phyloP scores from a whole-genome alignment of 805 yeast species.

The Metschnikowia bowlesiae region DNA sequence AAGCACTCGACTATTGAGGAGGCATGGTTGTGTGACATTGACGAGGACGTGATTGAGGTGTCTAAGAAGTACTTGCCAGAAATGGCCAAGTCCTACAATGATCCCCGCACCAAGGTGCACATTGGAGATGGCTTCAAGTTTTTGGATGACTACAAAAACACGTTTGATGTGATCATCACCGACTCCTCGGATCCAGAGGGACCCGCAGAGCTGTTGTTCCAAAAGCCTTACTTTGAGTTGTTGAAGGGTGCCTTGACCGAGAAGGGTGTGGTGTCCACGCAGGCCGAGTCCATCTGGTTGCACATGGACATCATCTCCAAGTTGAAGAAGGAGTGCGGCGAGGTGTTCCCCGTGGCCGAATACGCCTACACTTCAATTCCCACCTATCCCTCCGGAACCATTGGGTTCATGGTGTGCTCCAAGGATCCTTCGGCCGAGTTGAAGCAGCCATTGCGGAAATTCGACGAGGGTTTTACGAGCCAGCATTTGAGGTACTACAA shows the following conservation, averaged over 20 bases:
- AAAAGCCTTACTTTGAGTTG: slow-evolving; percentile 84
- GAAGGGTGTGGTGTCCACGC: slow-evolving; percentile 88
- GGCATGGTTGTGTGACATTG: slow-evolving; percentile 92
- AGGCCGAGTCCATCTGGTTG: slow-evolving; percentile 94
- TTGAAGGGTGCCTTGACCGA: slow-evolving; percentile 84
- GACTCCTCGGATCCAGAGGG: slow-evolving; percentile 99
- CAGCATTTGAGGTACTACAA: slow-evolving; percentile 78
- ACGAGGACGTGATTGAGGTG: slow-evolving; percentile 84
- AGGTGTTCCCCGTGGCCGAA: slow-evolving; percentile 87
- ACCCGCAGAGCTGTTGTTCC: slow-evolving; percentile 92
- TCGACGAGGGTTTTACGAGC: slow-evolving; percentile 57
- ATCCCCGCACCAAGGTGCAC: slow-evolving; percentile 86
- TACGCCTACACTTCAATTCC: slow-evolving; percentile 92
- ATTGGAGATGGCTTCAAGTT: slow-evolving; percentile 98
- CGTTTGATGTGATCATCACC: slow-evolving; percentile 92
- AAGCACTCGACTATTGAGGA: slow-evolving; percentile 84
- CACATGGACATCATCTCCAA: slow-evolving; percentile 80
- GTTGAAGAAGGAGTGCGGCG: slow-evolving; percentile 74
- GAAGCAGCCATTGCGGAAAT: slow-evolving; percentile 61
- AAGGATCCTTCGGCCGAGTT: slow-evolving; percentile 67
- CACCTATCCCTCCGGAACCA: slow-evolving; percentile 95
- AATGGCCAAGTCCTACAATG: slow-evolving; percentile 76
- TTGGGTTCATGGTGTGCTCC: slow-evolving; percentile 96
- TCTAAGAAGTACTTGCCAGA: slow-evolving; percentile 85
- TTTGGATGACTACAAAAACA: slow-evolving; percentile 73